Base-by-base conservation (phyloP, 2,329 filamentous ascomycete species). In the Exserohilum turcica region DNA sequence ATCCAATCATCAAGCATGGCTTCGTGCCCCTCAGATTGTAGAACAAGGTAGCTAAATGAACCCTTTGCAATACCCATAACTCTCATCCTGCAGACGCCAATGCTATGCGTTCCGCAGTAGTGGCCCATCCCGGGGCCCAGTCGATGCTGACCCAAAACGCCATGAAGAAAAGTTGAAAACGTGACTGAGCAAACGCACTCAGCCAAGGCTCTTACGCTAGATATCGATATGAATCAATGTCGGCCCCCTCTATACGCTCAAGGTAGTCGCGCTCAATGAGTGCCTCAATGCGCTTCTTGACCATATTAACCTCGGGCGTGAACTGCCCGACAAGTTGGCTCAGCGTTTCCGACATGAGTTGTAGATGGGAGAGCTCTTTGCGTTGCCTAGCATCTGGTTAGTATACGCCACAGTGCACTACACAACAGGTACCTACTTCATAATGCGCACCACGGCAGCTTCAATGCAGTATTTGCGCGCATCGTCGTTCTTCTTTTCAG, bases 281-380 rank as follows among this genome's bases (percentile, higher is more conserved):
- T 58, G 86, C 86, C 71, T 92, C 90, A 54, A 93, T 88, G n/a
- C 86, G 85, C 71, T 85, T 87, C 80, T 93, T 93, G 76, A 93
- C 87, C 76, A 92, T 85, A 27, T 81, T 80, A 31, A 92, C 82
- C 51, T 92, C 89, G 0, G 90, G 90, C 66, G 85, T 88, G 79
- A 93, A 93, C 37, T 88, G 86, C 44, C 79, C 76, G 0, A 79
- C 79, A 15, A 92, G 79, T 66, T 90, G 87, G n/a, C 81, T 77
- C 50, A 92, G 82, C 10, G 90, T 88, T 73, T 92, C 88, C 15
- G 81, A 83, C 36, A 91, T 79, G 45, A 93, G 84, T 48, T 87
- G 82, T 42, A 86, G 81, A 68, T 93, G 90, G 2, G 80, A 75
- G 10, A 90, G 81, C 60, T 87, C 82, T 71, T 92, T 92, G 51